A percentile compares a stretch with the other conserved stretches of the same genome.
Conservation (phyloP, 2,329 filamentous ascomycete genomes). For the Penicillium rolfsii region DNA sequence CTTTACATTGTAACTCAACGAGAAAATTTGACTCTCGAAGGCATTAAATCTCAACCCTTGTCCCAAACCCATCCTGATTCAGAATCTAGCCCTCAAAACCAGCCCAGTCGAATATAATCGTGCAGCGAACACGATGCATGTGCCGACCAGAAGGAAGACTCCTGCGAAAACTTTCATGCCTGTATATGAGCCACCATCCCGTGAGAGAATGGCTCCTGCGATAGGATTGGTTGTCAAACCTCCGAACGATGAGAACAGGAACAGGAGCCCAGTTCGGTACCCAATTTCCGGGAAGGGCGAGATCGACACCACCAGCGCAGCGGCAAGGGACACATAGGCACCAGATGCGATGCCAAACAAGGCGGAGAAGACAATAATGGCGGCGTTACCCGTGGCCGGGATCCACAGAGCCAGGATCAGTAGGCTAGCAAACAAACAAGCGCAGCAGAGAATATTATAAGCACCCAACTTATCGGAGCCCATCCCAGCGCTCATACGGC, state of each 20-base stretch:
- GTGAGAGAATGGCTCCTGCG: conserved; percentile 58
- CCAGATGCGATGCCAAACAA: conserved; percentile 70
- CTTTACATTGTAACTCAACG: too few species aligned
- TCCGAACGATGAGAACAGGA: conserved; percentile 63
- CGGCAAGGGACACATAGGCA: conserved; percentile 62
- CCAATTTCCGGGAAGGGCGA: conserved; percentile 69
- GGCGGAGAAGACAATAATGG: conserved; percentile 63
- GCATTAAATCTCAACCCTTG: too few species aligned
- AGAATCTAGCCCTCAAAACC: conserved; percentile 15
- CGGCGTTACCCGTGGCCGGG: conserved; percentile 51
- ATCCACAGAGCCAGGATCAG: conserved; percentile 26
- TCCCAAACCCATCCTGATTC: neutral
- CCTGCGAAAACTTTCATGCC: conserved; percentile 69
- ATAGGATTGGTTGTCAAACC: conserved; percentile 69
- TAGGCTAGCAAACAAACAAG: conserved; percentile 14
- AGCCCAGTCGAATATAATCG: conserved; percentile 7
- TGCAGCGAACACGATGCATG: conserved; percentile 1
- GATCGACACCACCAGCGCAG: conserved; percentile 65
- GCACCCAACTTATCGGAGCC: conserved; percentile 22
- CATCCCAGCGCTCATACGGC: conserved; percentile 21
- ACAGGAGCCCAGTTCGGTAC: conserved; percentile 64
- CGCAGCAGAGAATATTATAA: conserved; percentile 25
- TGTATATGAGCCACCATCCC: conserved; percentile 57
- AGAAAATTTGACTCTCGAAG: too few species aligned
- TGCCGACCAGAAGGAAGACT: conserved; percentile 51